These are phyloP conservation scores for Nemania sp. DNA, from an alignment of 2,329 filamentous ascomycete genomes.

Conservation along the genomic window DNA sequence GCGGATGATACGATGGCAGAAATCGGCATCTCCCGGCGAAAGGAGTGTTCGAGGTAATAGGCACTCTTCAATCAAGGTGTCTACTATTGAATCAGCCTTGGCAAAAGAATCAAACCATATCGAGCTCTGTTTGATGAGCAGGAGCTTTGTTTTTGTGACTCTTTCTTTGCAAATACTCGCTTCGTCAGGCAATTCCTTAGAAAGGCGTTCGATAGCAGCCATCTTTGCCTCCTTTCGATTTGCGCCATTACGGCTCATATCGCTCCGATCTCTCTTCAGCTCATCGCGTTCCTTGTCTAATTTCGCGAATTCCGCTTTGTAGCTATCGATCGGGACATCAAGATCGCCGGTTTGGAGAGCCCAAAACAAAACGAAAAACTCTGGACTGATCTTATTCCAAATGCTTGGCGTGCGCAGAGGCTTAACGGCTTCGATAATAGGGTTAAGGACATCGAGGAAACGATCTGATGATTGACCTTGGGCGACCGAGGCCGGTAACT, in stretches of 20 bases:
- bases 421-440: slow-evolving; percentile 77
- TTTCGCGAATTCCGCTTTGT: slow-evolving; percentile 78
- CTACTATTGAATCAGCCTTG: slow-evolving; percentile 75
- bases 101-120: slow-evolving; percentile 78
- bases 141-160: slow-evolving; percentile 74
- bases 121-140: slow-evolving; percentile 76
- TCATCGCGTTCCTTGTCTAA: slow-evolving; percentile 75
- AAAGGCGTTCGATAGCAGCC: slow-evolving; percentile 75
- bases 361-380: slow-evolving; percentile 95
- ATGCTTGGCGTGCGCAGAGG: slow-evolving; percentile 70
- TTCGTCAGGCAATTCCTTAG: slow-evolving; percentile 78
- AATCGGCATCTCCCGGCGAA: slow-evolving; percentile 89
- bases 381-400: slow-evolving; percentile 78
- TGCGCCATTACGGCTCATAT: slow-evolving; percentile 75
- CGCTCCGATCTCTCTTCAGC: slow-evolving; percentile 77
- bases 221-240: slow-evolving; percentile 77
- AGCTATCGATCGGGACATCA: slow-evolving; percentile 79
- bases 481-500: slow-evolving; percentile 44
- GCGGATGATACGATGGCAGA: slow-evolving; percentile 86
- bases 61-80: slow-evolving; percentile 87
- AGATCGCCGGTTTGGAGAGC: slow-evolving; percentile 86
- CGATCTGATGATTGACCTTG: slow-evolving; percentile 58
- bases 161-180: slow-evolving; percentile 76
- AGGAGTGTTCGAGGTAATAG: slow-evolving; percentile 88
- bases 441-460: slow-evolving; percentile 78